Base-by-base conservation (phyloP, 768 basidiomycete genomes). In the Rhodotorula toruloides region DNA sequence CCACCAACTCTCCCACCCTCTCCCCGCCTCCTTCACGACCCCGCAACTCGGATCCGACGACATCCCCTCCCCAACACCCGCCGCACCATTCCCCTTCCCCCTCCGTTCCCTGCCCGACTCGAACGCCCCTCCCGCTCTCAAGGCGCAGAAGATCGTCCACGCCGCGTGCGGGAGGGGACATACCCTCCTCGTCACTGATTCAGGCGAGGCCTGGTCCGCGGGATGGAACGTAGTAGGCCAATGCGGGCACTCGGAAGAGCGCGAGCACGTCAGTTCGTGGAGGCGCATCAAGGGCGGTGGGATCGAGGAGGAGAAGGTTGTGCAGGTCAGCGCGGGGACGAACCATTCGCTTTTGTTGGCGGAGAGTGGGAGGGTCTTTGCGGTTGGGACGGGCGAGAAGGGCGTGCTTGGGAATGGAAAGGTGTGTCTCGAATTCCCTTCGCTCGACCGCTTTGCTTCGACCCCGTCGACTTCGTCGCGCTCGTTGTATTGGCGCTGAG, bases 381-480 rank as follows among this genome's bases (percentile, higher is more conserved):
- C 90, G 2, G 87, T 91, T 69, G 94, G 94, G 40, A 92, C 89
- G 56, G 90, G 86, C 29, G 92, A 96, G 77, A 86, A 90, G 64
- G 94, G 94, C 2, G 93, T 96, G 71, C 81, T 97, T 0, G 94
- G 91, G 0, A 93, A 91, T 76, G 94, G 93, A 25, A 85, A 85
- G 69, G 93, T 91, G 0, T 91, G 93, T n/a, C 40, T 37, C 12
- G 10, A 7, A 13, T 6, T 31, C 31, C 34, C 37, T 31, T 34
- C 11, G n/a, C 36, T n/a, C 8, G 27, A 22, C 5, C 43, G 37
- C 37, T 16, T 43, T n/a, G 40, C 53, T 43, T 34, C 29, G 9
- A 27, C 13, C 42, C 12, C 17, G 22, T 25, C 25, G 44, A 46
- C 25, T 25, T 46, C 16, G 16, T 12, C 44, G 44, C 16, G 16